Base-by-base conservation (phyloP, 192 early-diverging fungal genomes). In the Backusella macrospora region DNA sequence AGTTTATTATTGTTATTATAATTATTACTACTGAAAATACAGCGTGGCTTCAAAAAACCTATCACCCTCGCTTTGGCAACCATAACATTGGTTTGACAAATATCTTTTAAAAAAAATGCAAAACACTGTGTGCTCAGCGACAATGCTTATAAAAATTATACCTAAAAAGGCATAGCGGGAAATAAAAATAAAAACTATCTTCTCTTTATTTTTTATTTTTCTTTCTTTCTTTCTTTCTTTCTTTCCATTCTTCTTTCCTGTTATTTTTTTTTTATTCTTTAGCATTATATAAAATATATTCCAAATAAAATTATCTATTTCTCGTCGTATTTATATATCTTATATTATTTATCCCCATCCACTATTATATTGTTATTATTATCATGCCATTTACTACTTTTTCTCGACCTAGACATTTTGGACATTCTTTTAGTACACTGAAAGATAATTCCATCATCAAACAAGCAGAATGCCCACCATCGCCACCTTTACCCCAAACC, bases 371-470 rank as follows among this genome's bases (percentile, higher is more conserved):
- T 21, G 21, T 9, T 52, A 52, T 18, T 9, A 26, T 59, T 59
- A 23, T 26, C 21, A 68, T 68, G 67, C 15, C 39, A 45, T 44
- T 68, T 6, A 68, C 44, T 23, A 68, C 67, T 18, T 68, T 68
- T 68, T 66, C 52, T 23, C 52, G 52, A 13, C 52, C 21, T 59
- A 18, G 52, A 13, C 52, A 59, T 12, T 59, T 59, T 59, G 52
- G 52, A 26, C 12, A 59, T 23, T 59, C 52, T 4, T 59, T 59
- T 26, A 59, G 52, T 59, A 34, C 29, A 34, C 29, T 34, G 29
- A 59, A 59, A 59, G 21, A 14, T 8, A 52, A 18, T 18, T 18
- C 49, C 49, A 59, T 59, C 13, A 59, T 59, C 10, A 12, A 18
- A 26, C 52, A 59, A 8, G 9, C 52, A 59, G 52, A 59, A 13